Base-by-base conservation (phyloP, 2,329 filamentous ascomycete genomes). In the Fusarium buxicola region DNA sequence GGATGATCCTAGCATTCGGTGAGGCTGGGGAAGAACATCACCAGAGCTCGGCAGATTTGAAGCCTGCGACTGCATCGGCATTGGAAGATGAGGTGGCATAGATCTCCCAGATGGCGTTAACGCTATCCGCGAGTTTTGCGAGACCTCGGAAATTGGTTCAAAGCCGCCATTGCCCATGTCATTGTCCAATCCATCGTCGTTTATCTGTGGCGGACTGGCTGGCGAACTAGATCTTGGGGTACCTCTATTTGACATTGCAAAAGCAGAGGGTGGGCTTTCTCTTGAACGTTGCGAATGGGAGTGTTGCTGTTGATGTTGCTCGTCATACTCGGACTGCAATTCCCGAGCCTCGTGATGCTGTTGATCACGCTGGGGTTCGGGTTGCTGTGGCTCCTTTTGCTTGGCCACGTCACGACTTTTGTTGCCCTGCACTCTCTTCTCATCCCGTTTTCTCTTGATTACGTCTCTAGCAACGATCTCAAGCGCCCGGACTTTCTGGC, bases 401-500 rank as follows among this genome's bases (percentile, higher is more conserved):
- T 44, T 66, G 8, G 81, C 77, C 68, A 87, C 79, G 52, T 82
- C 81, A 64, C 85, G 86, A 1, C 80, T 80, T 57, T 45, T 56
- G 3, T 7, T 38, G 27, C 10, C 16, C 31, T 60, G 46, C 7
- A 31, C 32, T 24, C 62, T 34, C 15, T 86, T 84, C 63, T 91
- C 88, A 68, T 92, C 89, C 31, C 89, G 85, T 49, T 90, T 81
- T 43, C 92, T 83, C 76, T 94, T 94, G 83, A 92, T 89, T 15
- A 92, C 89, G 75, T 94, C 91, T 47, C 88, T 84, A 48, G 89
- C 90, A 4, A 95, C 77, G 0, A 90, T 81, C 60, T 94, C 89
- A 41, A 94, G 74, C 2, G 89, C 89, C 64, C 85, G 88, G 30
- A 86, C 72, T 72, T 88, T 91, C 40, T 80, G 75, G 18, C 76